Evolutionary conservation across 306 rosid species (phyloP).

Genomic region (Comarum palustre): DNA sequence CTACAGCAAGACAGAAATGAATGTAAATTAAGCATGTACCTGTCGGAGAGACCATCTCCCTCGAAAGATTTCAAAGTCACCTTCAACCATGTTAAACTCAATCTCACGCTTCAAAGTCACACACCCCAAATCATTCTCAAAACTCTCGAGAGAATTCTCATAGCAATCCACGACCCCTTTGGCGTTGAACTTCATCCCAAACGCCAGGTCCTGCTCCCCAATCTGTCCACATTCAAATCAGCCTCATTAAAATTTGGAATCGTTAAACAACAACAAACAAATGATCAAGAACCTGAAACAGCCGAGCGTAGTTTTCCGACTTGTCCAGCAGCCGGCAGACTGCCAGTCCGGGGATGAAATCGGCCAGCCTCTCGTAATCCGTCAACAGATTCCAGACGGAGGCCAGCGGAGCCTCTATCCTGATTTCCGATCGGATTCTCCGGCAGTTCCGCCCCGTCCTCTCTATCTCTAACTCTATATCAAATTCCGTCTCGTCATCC

Average conservation of each 20-base stretch:
- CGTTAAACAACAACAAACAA: background rate
- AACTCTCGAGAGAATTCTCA: slow-evolving; percentile 58
- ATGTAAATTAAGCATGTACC: no score
- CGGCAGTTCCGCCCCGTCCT: slow-evolving; percentile 55
- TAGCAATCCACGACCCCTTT: slow-evolving; percentile 80
- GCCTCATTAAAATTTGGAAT: background rate
- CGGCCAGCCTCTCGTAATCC: slow-evolving; percentile 76
- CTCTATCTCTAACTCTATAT: slow-evolving; percentile 38
- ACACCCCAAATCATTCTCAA: slow-evolving; percentile 39
- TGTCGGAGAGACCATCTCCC: slow-evolving; percentile 88
- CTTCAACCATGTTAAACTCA: slow-evolving; percentile 80
- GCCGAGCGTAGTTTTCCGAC: slow-evolving; percentile 52
- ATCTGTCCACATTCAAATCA: slow-evolving; percentile 38
- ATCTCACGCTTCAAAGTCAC: slow-evolving; percentile 56
- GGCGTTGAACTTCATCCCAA: slow-evolving; percentile 85
- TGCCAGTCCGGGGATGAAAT: slow-evolving; percentile 83
- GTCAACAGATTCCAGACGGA: slow-evolving; percentile 68
- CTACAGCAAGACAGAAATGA: slow-evolving; percentile 19
- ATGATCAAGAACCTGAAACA: slow-evolving; percentile 47
- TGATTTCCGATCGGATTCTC: slow-evolving; percentile 58
- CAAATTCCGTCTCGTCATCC: background rate
- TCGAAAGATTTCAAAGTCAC: slow-evolving; percentile 78
- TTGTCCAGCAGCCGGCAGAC: slow-evolving; percentile 53
- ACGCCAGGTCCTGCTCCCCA: slow-evolving; percentile 76
- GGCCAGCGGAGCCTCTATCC: slow-evolving; percentile 50